These are phyloP conservation scores for Phytomonas sp. DNA, from an alignment of 208 protist genomes.

Conservation along the genomic window DNA sequence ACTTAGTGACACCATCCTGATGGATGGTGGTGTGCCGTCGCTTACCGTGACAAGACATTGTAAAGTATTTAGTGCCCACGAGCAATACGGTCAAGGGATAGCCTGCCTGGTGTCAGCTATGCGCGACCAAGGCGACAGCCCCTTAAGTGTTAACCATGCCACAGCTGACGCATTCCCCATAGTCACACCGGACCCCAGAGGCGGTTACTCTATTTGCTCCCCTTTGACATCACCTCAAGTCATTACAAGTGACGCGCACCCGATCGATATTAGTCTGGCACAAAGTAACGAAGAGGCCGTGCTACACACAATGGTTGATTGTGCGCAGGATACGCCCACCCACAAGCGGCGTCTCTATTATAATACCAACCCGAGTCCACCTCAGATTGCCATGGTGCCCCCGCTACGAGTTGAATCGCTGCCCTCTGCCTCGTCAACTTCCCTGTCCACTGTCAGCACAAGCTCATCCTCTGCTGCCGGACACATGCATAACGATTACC, in stretches of 20 bases:
- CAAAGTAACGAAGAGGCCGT: not conserved
- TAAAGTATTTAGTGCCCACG: conserved; percentile 31
- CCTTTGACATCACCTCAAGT: not conserved
- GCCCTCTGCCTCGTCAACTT: not conserved
- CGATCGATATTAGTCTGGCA: not conserved
- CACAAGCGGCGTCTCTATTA: not conserved
- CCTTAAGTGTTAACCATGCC: not conserved
- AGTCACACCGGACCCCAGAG: not conserved
- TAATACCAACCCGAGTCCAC: not conserved
- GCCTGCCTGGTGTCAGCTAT: conserved; percentile 35
- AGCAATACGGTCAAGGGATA: conserved; percentile 54
- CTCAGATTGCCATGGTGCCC: not conserved
- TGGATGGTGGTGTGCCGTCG: conserved; percentile 54
- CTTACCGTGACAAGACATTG: conserved; percentile 22
- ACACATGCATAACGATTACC: not conserved
- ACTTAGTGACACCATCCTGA: conserved; percentile 44
- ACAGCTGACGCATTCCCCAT: not conserved
- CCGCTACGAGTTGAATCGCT: not conserved
- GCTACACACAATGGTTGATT: not conserved
- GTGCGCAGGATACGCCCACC: not conserved
- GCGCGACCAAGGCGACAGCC: conserved; percentile 1
- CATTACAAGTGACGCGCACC: not conserved
- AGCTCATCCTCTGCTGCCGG: not conserved
- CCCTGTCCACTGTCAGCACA: not conserved
- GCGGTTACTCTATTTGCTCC: not conserved